Conservation (phyloP, 257 asterid species). For the Ocimum tenuiflorum region DNA sequence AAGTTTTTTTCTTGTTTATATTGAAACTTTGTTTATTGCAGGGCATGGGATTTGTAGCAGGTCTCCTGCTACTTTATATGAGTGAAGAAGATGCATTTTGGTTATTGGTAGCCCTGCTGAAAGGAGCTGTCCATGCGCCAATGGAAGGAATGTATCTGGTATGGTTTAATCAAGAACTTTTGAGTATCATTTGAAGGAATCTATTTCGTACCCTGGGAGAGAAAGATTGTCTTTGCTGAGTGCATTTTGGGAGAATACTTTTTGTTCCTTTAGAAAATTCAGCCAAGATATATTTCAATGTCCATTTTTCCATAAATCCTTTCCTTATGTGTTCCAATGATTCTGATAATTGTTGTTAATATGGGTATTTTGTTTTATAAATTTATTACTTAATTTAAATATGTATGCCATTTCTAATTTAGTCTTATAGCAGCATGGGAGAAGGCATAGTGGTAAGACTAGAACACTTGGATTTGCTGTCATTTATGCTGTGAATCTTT, state of each 20-base stretch:
- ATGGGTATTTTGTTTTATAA: too few relatives aligned
- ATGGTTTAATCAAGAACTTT: constrained; percentile 11
- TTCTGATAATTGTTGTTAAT: too few relatives aligned
- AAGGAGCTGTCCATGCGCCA: constrained; percentile 98
- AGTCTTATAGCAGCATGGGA: background rate
- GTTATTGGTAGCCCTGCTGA: constrained; percentile 95
- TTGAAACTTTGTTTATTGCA: constrained; percentile 36
- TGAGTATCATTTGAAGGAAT: background rate
- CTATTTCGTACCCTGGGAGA: too few relatives aligned
- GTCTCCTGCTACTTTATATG: constrained; percentile 94
- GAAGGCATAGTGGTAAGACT: background rate
- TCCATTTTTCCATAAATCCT: too few relatives aligned
- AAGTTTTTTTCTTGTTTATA: constrained; percentile 13
- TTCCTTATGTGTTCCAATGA: too few relatives aligned
- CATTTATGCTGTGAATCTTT: background rate
- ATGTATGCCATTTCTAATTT: background rate
- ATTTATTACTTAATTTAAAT: too few relatives aligned
- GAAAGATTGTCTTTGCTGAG: too few relatives aligned
- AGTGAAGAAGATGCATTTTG: constrained; percentile 99
- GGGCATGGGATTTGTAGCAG: constrained; percentile 99
- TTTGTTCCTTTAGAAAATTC: too few relatives aligned
- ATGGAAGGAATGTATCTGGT: constrained; percentile 99
- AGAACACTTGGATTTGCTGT: background rate
- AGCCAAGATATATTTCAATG: too few relatives aligned
- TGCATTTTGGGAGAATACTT: too few relatives aligned